Base-by-base conservation (phyloP, 2,329 filamentous ascomycete species). In the Zasmidium citrigriseum region DNA sequence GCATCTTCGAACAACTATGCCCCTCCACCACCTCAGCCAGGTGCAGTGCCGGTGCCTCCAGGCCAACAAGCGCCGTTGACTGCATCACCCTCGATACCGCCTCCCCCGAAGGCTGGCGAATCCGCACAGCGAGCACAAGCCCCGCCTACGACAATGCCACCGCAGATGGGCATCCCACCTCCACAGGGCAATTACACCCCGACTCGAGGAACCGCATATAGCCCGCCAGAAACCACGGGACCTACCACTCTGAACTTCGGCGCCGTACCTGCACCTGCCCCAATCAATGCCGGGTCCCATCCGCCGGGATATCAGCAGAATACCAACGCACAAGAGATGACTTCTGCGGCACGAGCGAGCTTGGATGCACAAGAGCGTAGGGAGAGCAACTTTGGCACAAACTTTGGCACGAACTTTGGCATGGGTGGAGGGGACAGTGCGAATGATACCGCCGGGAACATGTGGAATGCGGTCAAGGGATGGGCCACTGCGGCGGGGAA, bases 271-370 rank as follows among this genome's bases (percentile, higher is more conserved):
- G 64, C 58, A 67, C 72, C 59, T 65, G 68, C 60, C 27, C 62
- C 63, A 22, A 56, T 60, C 23, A 44, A 61, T 60, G 61, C 67
- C 71, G 58, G 62, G 64, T 61, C 62, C 38, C 77, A 80, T 60
- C 80, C 80, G 21, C 76, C 78, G 0, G 78, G 79, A 12, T 82
- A 82, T 66, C 67, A 75, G 54, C 80, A 82, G 61, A 76, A 79
- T 58, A 69, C 74, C 63, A 72, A 77, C 52, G 77, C 77, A 18
- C 70, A 72, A 27, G 77, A 79, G 45, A 61, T 77, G 70, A 73
- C 60, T 20, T 64, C 73, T 4, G 67, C 69, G 22, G 68, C 73
- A 59, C 60, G 74, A 34, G 69, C 68, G 61, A 72, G 62, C 65
- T 65, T 73, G 62, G 70, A 68, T 16, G 61, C 64, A 58, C 62